Base-by-base conservation (phyloP, 306 rosid genomes). In the Arachis hypogaea region DNA sequence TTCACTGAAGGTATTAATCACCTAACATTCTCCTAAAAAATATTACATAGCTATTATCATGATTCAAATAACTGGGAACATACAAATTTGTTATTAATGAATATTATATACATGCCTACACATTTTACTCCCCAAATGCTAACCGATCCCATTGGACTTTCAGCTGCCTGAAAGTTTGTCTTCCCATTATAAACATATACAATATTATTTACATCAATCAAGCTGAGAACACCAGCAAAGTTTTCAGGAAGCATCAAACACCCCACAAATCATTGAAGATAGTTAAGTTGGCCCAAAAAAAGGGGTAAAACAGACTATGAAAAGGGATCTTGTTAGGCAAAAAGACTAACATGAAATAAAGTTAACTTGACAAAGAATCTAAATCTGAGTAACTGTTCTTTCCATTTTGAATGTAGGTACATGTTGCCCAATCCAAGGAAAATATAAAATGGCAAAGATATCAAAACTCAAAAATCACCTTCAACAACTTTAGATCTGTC, bases 401-500 rank as follows among this genome's bases (percentile, higher is more conserved):
- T n/a, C 46, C 74, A 18, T 38, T 44, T 67, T 16, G 61, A 44
- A 66, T 58, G 47, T 30, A 66, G 30, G 72, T 36, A 11, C 58
- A 52, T 52, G 58, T 52, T 33, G 40, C 45, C 14, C 40, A 80
- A 66, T 47, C 44, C 50, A 73, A 73, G 43, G 42, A 6, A 52
- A 64, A 5, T 7, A 55, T 42, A 47, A 11, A 30, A 45, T 36
- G 30, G 40, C 43, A 11, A 22, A 68, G 57, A 76, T 9, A 36
- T 66, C 7, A 54, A 45, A 76, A 49, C 7, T 72, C 60, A 66
- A 73, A 73, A 57, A 81, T 63, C 57, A 93, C 97, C 96, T 93
- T 89, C 66, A 89, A 80, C 63, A 93, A 58, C 42, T 88, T 86
- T 50, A 91, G 75, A 76, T 93, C 96, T 68, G 75, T 91, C 72